Evolutionary conservation across 768 basidiomycete genomes (phyloP).

Genomic region (Naganishia friedmannii): DNA sequence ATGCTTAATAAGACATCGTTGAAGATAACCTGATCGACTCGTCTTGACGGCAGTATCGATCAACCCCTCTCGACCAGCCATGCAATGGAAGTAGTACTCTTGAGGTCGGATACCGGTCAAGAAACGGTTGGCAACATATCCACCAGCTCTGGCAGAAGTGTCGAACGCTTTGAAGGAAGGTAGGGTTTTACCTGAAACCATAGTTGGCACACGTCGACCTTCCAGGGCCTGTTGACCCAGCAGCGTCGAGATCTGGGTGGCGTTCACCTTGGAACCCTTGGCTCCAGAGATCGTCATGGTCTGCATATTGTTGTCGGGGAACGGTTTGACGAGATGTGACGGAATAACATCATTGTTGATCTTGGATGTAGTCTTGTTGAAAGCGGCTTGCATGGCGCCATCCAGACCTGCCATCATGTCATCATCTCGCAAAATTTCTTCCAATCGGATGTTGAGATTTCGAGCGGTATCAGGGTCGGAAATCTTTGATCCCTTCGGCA

Average conservation of each 20-base stretch:
- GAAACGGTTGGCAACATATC: conserved; percentile 97
- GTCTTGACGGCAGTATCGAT: conserved; percentile 99
- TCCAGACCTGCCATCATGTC: conserved; percentile 96
- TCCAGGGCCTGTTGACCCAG: conserved; percentile 97
- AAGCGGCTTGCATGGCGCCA: conserved; percentile 52
- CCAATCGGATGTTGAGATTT: conserved; percentile 61
- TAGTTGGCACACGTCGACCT: conserved; percentile 95
- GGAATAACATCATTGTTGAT: conserved; percentile 87
- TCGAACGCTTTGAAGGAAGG: conserved; percentile 97
- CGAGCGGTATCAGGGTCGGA: conserved; percentile 49
- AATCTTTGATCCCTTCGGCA: conserved; percentile 57
- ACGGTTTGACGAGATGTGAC: conserved; percentile 78
- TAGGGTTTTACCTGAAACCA: conserved; percentile 97
- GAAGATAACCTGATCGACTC: conserved; percentile 93
- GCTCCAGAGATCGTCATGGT: conserved; percentile 97
- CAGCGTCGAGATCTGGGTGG: conserved; percentile 94
- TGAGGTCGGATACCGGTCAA: conserved; percentile 96
- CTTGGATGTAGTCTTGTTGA: conserved; percentile 76
- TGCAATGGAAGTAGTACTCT: conserved; percentile 99
- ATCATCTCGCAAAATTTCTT: conserved; percentile 91
- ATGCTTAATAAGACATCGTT: conserved; percentile 97
- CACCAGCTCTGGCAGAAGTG: conserved; percentile 96
- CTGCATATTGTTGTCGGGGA: conserved; percentile 99
- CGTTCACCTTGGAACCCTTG: conserved; percentile 96
- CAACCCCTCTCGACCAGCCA: conserved; percentile 97